phyloP scores from a whole-genome alignment of 495 filamentous ascomycete species.

The Xylaria sp. region DNA sequence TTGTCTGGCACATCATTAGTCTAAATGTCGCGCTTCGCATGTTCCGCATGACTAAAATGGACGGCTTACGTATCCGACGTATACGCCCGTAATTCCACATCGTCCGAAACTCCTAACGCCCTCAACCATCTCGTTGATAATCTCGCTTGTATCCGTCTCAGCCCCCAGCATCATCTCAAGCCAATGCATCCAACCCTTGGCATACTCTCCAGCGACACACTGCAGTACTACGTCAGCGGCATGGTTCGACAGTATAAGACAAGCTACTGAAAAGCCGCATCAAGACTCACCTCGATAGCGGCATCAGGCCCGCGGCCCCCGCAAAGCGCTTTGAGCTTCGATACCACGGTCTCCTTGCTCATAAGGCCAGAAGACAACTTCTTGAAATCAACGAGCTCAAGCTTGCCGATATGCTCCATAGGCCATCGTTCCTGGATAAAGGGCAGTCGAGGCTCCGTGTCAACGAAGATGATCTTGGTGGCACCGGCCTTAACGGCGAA shows the following conservation, averaged over 20 bases:
- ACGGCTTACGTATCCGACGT: conserved; percentile 76
- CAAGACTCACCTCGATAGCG: conserved; percentile 64
- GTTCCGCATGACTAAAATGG: conserved; percentile 2
- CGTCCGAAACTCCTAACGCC: conserved; percentile 77
- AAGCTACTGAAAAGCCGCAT: neutral
- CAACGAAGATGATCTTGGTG: conserved; percentile 78
- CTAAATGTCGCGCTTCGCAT: neutral
- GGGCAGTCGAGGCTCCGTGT: conserved; percentile 78
- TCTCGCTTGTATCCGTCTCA: conserved; percentile 87
- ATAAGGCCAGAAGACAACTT: conserved; percentile 54
- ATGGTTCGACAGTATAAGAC: neutral
- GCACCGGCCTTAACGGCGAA: conserved; percentile 78
- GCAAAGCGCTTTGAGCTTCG: conserved; percentile 74
- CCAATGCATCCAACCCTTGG: conserved; percentile 83
- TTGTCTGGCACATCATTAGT: conserved; percentile 59
- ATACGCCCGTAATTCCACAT: conserved; percentile 80
- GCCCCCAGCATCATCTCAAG: conserved; percentile 74
- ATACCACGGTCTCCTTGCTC: conserved; percentile 66
- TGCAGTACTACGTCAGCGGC: conserved; percentile 14
- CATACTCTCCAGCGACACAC: conserved; percentile 84
- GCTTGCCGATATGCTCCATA: conserved; percentile 43
- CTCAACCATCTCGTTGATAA: conserved; percentile 87
- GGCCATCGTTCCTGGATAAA: conserved; percentile 70
- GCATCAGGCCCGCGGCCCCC: conserved; percentile 73
- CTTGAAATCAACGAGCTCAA: conserved; percentile 55